Evolutionary conservation across 495 filamentous ascomycete species (phyloP).

Genomic region (Jackrogersella minutella): DNA sequence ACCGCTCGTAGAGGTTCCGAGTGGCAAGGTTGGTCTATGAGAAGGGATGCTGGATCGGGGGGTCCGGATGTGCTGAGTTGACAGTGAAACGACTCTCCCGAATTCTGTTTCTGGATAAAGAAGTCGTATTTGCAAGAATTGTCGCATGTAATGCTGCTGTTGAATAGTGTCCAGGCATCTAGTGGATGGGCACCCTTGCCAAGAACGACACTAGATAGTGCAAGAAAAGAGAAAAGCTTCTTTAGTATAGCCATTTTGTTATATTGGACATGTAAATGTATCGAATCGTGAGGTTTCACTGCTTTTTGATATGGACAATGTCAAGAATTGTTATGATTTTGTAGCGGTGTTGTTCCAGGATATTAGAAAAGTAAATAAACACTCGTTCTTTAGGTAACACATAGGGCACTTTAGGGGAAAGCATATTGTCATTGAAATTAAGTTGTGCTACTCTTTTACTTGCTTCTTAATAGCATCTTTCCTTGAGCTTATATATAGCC

Average conservation of each 20-base stretch:
- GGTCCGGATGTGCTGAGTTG: background rate
- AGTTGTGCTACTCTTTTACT: background rate
- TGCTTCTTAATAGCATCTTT: background rate
- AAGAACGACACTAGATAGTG: background rate
- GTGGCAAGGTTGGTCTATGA: slow-evolving; percentile 6
- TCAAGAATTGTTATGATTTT: background rate
- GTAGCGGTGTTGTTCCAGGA: background rate
- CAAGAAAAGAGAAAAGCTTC: background rate
- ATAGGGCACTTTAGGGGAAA: background rate
- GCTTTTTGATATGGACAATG: background rate
- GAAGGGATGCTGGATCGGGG: background rate
- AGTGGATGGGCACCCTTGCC: background rate
- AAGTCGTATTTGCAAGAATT: slow-evolving; percentile 9
- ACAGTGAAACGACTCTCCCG: slow-evolving; percentile 3
- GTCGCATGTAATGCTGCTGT: slow-evolving; percentile 17
- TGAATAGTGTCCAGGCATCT: slow-evolving; percentile 15
- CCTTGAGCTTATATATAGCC: too few species aligned
- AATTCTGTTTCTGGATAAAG: slow-evolving; percentile 3
- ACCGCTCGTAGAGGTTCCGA: background rate
- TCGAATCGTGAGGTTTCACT: background rate
- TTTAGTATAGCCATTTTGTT: background rate
- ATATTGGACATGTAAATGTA: too few species aligned
- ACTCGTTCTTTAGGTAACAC: background rate
- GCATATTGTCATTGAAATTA: background rate
- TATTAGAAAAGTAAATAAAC: background rate